Evolutionary conservation across 495 filamentous ascomycete species (phyloP).

Genomic region (Neurospora sp.): DNA sequence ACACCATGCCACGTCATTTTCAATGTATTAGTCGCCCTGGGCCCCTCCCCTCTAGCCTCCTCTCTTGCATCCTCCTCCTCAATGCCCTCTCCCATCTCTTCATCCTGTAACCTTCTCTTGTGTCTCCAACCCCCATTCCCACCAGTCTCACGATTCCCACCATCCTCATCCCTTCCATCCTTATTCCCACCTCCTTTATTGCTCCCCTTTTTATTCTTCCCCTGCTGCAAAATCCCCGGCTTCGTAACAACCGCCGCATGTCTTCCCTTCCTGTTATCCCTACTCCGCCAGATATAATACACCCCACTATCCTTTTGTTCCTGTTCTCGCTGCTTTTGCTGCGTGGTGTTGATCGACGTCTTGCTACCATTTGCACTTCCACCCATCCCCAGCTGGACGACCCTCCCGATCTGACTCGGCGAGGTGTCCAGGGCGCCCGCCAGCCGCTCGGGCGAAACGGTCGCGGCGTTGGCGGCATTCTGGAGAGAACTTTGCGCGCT

Average conservation of each 20-base stretch:
- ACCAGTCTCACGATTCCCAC: neutral
- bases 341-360: neutral
- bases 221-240: neutral
- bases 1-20: slow-evolving; percentile 34
- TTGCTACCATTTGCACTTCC: neutral
- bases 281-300: slow-evolving; percentile 38
- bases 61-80: slow-evolving; percentile 4
- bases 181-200: neutral
- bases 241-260: slow-evolving; percentile 46
- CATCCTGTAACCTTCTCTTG: neutral
- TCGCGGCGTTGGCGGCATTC: neutral
- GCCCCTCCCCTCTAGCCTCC: slow-evolving; percentile 24
- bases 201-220: neutral
- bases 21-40: slow-evolving; percentile 34
- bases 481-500: neutral
- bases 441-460: neutral
- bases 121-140: neutral
- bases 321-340: neutral
- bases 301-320: neutral
- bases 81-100: neutral
- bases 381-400: neutral
- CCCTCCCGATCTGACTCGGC: neutral
- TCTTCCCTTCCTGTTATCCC: slow-evolving; percentile 62
- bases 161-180: neutral
- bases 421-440: neutral